Conservation (phyloP, 257 asterid genomes). For the Salvia rosmarinus region DNA sequence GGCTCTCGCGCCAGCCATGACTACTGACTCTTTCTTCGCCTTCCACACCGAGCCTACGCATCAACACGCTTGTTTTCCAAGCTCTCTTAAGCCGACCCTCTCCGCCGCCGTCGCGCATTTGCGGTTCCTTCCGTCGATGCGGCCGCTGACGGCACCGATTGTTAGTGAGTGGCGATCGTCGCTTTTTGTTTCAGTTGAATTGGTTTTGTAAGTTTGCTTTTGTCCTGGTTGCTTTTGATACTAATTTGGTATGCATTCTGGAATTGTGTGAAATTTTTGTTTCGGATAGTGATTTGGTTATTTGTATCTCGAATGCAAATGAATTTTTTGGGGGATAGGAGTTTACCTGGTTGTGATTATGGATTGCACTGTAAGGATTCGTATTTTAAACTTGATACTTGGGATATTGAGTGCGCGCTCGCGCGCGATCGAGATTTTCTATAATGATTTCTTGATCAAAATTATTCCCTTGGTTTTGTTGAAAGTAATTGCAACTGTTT, state of each 20-base stretch:
- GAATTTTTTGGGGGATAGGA: too few species aligned
- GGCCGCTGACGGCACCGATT: conserved; percentile 20
- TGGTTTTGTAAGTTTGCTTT: background rate
- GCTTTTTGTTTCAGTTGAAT: background rate
- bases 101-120: conserved; percentile 24
- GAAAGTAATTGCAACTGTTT: background rate
- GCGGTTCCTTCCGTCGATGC: conserved; percentile 6
- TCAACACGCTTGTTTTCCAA: conserved; percentile 1
- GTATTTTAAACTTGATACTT: background rate
- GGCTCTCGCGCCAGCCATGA: conserved; percentile 34
- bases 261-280: conserved; percentile 12
- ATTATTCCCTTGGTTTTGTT: background rate
- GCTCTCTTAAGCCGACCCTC: conserved; percentile 7
- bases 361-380: background rate
- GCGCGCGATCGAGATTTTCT: background rate
- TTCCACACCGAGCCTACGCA: conserved; percentile 6
- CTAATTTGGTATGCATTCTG: conserved; percentile 10
- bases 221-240: background rate
- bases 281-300: background rate
- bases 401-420: background rate
- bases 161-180: conserved; percentile 21
- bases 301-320: background rate
- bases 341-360: background rate
- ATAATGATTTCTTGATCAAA: background rate
- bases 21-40: conserved; percentile 24